Base-by-base conservation (phyloP, 2,329 filamentous ascomycete genomes). In the Epichloe sylvatica region DNA sequence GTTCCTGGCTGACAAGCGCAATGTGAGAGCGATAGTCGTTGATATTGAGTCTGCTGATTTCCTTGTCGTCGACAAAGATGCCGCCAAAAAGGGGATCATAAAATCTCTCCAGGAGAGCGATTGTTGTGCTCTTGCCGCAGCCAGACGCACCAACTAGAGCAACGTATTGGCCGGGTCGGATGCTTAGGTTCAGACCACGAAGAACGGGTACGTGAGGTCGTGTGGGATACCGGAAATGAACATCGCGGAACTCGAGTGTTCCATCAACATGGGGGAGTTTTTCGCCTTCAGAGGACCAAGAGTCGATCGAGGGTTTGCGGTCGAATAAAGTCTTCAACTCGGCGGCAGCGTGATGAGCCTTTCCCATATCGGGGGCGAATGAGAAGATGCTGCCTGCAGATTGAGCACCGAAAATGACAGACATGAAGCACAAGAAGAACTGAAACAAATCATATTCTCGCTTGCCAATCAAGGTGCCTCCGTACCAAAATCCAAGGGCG, bases 191-290 rank as follows among this genome's bases (percentile, higher is more conserved):
- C 11, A 96, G 73, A 0, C 90, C 91, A 30, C 87, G 84, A 3
- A 97, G 80, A 0, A 97, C 88, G n/a, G 88, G 86, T 57, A 94
- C 87, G 57, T 95, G 88, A 0, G 87, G 86, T 1, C 92, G 80
- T 0, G 88, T 94, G 0, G 91, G 90, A 61, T 97, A 98, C 40
- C 88, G 80, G 76, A 96, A 97, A 64, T 95, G 88, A 2, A 97
- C 89, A 56, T 94, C 82, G 19, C 85, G 81, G 70, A 98, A 94
- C 64, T 97, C 89, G 54, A 98, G 78, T 12, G 75, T 76, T 25
- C 90, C 91, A 19, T 92, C 78, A 23, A 91, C 75, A 2, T 72
- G 60, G 1, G 77, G 67, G 6, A 94, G 57, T 2, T 67, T 69
- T 17, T 78, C 75, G 15, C 89, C 89, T 1, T 83, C 78, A 0